Base-by-base conservation (phyloP, 2,329 filamentous ascomycete genomes). In the Amesomyces nigricolor region DNA sequence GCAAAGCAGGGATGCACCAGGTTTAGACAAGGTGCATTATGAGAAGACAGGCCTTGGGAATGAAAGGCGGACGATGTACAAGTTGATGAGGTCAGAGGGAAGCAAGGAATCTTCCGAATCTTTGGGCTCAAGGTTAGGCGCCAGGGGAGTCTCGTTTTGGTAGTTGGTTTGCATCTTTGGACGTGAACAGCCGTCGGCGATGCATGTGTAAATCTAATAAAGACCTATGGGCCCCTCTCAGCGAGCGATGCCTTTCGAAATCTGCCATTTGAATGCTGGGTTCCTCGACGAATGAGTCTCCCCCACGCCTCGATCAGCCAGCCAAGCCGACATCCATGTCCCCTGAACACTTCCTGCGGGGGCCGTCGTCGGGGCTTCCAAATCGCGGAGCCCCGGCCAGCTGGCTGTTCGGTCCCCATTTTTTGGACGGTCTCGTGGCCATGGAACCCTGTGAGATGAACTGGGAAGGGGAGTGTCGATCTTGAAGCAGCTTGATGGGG, bases 381-480 rank as follows among this genome's bases (percentile, higher is more conserved):
- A 35, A 35, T 35, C 32, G 32, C 32, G 32, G 32, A 35, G 11
- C 32, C 32, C 32, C 32, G 32, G 11, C 32, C 8, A 35, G 32
- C 7, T 47, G 22, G 38, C 38, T 47, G 39, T 38, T n/a, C 13
- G 19, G 19, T 38, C 19, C 37, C 51, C 46, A 38, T 19, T 43
- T 54, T 54, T 54, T 42, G 51, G 51, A 50, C 50, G 55, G 55
- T 57, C 55, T 13, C 51, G 55, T 57, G 55, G 30, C 4, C 51
- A 51, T 14, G 7, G 29, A 45, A 45, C 50, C 51, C 29, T 57
- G 47, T 45, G 26, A 32, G 40, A 42, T n/a, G 52, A 16, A 16
- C 16, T 43, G 37, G 42, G 22, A 19, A 9, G n/a, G 43, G 10
- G 29, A 16, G n/a, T 19, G 35, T 13, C 47, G 55, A 54, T 57